Conservation (phyloP, 164 flowering plant genomes). For the Houttuynia cordata region DNA sequence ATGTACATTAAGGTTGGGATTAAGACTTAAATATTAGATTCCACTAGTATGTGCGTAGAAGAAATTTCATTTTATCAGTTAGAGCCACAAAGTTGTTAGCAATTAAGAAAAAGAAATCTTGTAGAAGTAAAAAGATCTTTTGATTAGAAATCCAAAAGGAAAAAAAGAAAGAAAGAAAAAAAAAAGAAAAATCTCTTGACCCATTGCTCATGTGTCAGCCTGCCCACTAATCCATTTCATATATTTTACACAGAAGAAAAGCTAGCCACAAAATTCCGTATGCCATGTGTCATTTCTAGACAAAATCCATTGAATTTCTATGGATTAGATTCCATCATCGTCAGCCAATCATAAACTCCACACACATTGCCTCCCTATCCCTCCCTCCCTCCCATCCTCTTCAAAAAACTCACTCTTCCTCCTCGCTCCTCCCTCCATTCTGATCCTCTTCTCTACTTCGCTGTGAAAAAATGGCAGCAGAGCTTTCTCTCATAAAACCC, state of each 20-base stretch:
- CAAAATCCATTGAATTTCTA: slow-evolving; percentile 37
- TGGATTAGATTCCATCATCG: slow-evolving; percentile 49
- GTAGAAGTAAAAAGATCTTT: no score
- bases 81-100: no score
- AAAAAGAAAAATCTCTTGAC: no score
- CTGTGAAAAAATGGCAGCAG: slow-evolving; percentile 45
- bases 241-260: background rate
- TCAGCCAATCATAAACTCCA: slow-evolving; percentile 13
- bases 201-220: background rate
- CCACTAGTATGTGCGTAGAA: no score
- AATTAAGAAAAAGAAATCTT: no score
- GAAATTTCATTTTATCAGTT: no score
- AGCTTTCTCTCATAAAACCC: slow-evolving; percentile 75
- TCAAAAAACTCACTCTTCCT: background rate
- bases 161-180: no score
- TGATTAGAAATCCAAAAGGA: no score
- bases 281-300: slow-evolving; percentile 51
- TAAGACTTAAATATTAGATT: no score
- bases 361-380: background rate
- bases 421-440: slow-evolving; percentile 1
- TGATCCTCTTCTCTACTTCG: background rate
- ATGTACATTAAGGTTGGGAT: no score
- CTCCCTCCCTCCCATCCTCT: slow-evolving; percentile 11
- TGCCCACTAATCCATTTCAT: background rate
- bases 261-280: background rate